A percentile compares a stretch with the other conserved stretches of the same genome.
These are phyloP conservation scores for Agrocybe chaxingu DNA, from an alignment of 768 basidiomycete genomes.

Conservation along the genomic window DNA sequence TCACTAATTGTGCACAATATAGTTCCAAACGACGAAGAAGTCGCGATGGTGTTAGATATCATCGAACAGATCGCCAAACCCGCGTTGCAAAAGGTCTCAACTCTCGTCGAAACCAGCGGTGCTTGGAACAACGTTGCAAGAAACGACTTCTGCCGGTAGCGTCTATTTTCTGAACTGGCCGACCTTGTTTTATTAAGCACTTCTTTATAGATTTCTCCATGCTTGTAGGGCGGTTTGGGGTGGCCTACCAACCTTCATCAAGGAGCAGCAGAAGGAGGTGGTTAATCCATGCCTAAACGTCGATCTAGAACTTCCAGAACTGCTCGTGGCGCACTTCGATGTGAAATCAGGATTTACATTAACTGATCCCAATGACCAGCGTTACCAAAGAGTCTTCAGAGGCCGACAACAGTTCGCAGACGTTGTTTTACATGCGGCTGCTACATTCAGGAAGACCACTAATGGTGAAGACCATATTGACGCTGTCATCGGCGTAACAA, in stretches of 20 bases:
- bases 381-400: constrained; percentile 60
- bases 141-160: constrained; percentile 83
- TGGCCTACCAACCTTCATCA: constrained; percentile 69
- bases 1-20: constrained; percentile 6
- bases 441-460: constrained; percentile 54
- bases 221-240: constrained; percentile 74
- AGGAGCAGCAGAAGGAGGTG: constrained; percentile 55
- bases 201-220: constrained; percentile 52
- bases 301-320: constrained; percentile 64
- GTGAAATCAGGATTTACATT: constrained; percentile 76
- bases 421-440: constrained; percentile 65
- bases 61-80: constrained; percentile 67
- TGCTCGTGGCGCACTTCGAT: constrained; percentile 63
- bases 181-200: constrained; percentile 1
- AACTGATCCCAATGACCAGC: constrained; percentile 67
- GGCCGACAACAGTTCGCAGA: constrained; percentile 66
- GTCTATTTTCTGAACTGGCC: background rate
- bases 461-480: constrained; percentile 84
- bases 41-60: constrained; percentile 77
- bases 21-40: constrained; percentile 69
- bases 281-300: constrained; percentile 55
- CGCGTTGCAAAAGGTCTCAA: constrained; percentile 63
- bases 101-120: constrained; percentile 48
- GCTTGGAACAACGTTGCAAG: constrained; percentile 66
- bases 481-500: constrained; percentile 69